Base-by-base conservation (phyloP, 2,329 filamentous ascomycete species). In the Colletotrichum sp. region DNA sequence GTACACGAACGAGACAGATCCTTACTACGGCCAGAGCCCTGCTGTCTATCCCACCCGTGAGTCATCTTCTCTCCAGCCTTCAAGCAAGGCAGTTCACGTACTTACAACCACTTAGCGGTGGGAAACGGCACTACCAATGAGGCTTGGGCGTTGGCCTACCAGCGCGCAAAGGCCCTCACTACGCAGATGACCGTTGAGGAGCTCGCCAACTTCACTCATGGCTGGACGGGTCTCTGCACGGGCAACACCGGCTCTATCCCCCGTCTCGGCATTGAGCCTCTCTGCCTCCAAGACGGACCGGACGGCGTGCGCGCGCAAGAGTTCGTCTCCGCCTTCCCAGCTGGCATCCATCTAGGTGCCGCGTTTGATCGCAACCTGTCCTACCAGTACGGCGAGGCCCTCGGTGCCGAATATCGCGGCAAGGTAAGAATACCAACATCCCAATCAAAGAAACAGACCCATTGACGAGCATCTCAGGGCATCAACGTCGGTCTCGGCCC, bases 231-330 rank as follows among this genome's bases (percentile, higher is more conserved):
- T n/a, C 59, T 69, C n/a, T 75, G 86, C 67, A 87, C 87, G 0
- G 88, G 88, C 5, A 88, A 86, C 72, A 88, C 87, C 0, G 88
- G 88, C 8, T 84, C 85, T 0, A 83, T 89, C 0, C 87, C 87
- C 6, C 84, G 88, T 1, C 80, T 89, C 2, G 81, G 82, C 12
- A 89, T 86, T 84, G 86, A 86, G 65, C 0, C 88, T 86, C 86
- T 96, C 28, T 97, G 95, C 84, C 86, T 97, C 32, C 95, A 97
- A 81, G 95, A 98, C 80, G 94, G 95, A 0, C 95, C 95, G 0
- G 1, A 96, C 93, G 15, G 94, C 94, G 0, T 88, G 0, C 87
- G 86, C 3, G n/a, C 87, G 84, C 3, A 85, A 87, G 88, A 90
- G 64, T 80, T 89, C 60, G 87, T 89, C 34, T 89, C 85, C 55